phyloP scores from a whole-genome alignment of 148 eudicot genomes.

The Chenopodium formosanum region DNA sequence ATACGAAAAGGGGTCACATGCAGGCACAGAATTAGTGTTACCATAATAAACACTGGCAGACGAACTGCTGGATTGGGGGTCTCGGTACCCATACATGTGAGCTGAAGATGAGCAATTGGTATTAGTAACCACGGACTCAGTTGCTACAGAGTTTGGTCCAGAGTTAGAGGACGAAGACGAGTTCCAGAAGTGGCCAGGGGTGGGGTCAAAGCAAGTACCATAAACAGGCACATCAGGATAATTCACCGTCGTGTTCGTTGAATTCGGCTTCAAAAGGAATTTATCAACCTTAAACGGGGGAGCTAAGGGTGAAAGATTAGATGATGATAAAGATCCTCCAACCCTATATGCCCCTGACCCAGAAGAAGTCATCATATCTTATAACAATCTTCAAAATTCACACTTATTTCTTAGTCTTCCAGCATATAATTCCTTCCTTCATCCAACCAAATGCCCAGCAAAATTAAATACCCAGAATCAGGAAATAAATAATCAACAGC shows the following conservation, averaged over 20 bases:
- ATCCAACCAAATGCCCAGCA: slow-evolving; percentile 15
- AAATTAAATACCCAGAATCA: not conserved
- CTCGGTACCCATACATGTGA: slow-evolving; percentile 31
- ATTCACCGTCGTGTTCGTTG: slow-evolving; percentile 40
- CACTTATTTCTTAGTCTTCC: not conserved
- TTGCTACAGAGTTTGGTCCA: slow-evolving; percentile 34
- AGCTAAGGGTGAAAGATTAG: slow-evolving; percentile 82
- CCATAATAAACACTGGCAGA: slow-evolving; percentile 32
- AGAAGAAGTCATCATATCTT: slow-evolving; percentile 47
- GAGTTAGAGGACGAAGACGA: slow-evolving; percentile 40
- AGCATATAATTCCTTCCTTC: slow-evolving; percentile 23
- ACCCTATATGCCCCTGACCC: slow-evolving; percentile 45
- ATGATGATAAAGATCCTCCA: slow-evolving; percentile 54
- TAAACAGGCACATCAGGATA: slow-evolving; percentile 42
- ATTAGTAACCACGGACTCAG: slow-evolving; percentile 35
- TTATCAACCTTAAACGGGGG: slow-evolving; percentile 80
- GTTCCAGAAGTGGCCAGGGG: slow-evolving; percentile 46
- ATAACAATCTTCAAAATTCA: slow-evolving; percentile 15
- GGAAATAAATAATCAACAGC: not conserved
- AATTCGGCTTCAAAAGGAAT: slow-evolving; percentile 44
- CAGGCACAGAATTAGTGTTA: slow-evolving; percentile 26
- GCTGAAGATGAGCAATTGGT: slow-evolving; percentile 33
- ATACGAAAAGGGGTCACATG: slow-evolving; percentile 36
- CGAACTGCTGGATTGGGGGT: slow-evolving; percentile 31
- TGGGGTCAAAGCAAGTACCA: slow-evolving; percentile 40